phyloP scores from a whole-genome alignment of 73 alveolate genomes.

The Blepharisma stoltei region DNA sequence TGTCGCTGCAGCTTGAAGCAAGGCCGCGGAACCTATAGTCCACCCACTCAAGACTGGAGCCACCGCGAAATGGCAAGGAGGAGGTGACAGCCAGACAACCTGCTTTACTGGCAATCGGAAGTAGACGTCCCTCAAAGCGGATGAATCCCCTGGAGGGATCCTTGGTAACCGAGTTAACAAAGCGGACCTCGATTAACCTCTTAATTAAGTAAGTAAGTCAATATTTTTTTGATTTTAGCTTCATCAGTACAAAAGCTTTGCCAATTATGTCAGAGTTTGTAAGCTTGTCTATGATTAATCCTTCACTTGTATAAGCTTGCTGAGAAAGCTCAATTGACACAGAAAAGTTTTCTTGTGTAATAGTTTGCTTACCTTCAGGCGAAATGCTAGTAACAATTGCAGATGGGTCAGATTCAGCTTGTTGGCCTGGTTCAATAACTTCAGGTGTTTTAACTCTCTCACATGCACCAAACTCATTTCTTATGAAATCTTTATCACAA shows the following conservation, averaged over 20 bases:
- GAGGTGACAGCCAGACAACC: too few relatives aligned
- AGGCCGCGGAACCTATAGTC: too few relatives aligned
- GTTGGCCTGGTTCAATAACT: background rate
- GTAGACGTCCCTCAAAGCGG: too few relatives aligned
- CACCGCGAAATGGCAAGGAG: too few relatives aligned
- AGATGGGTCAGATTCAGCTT: background rate
- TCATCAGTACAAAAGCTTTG: background rate
- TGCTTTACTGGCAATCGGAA: too few relatives aligned
- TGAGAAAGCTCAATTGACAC: constrained; percentile 1
- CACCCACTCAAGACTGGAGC: too few relatives aligned
- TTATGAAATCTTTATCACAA: background rate
- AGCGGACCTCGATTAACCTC: background rate
- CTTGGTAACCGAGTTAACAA: too few relatives aligned
- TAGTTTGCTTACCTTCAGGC: background rate
- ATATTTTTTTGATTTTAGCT: background rate
- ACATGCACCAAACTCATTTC: background rate
- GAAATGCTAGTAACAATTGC: background rate
- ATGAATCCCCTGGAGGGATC: too few relatives aligned
- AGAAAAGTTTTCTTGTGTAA: background rate
- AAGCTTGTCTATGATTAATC: background rate
- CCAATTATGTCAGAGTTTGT: background rate
- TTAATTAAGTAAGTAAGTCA: background rate
- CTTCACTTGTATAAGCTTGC: constrained; percentile 10
- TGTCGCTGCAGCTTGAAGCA: too few relatives aligned
- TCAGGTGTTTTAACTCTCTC: background rate